Conservation (phyloP, 1,284 basidiomycete species). For the Xerocomus cyaneibrunnescens region DNA sequence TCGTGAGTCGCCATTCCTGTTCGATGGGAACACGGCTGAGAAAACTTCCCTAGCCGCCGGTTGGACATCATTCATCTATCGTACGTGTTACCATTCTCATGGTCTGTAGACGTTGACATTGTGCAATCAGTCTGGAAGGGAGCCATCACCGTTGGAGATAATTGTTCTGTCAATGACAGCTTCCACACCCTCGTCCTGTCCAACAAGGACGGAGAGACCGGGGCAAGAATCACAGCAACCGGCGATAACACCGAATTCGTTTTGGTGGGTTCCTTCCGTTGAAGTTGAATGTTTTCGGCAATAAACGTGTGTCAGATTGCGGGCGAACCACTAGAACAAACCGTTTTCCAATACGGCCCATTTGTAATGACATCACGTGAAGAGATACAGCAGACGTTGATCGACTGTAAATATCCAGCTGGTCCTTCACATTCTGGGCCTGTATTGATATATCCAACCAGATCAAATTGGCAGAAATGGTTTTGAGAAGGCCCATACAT, state of each 20-base stretch:
- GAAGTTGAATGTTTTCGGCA: constrained; percentile 4
- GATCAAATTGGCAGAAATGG: constrained; percentile 80
- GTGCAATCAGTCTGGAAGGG: constrained; percentile 62
- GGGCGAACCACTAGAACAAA: constrained; percentile 88
- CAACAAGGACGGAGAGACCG: constrained; percentile 51
- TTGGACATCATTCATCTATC: constrained; percentile 84
- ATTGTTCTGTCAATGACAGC: constrained; percentile 47
- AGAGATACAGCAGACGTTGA: constrained; percentile 81
- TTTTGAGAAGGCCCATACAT: constrained; percentile 87
- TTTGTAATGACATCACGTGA: constrained; percentile 82
- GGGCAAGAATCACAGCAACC: constrained; percentile 57
- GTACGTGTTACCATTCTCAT: constrained; percentile 42
- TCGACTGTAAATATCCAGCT: constrained; percentile 62
- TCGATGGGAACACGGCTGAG: constrained; percentile 2
- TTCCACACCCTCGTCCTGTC: constrained; percentile 85
- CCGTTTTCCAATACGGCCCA: constrained; percentile 85
- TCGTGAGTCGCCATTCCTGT: constrained; percentile 49
- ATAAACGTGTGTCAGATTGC: constrained; percentile 52
- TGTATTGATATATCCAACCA: constrained; percentile 27
- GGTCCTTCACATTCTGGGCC: neutral
- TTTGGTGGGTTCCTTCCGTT: constrained; percentile 46
- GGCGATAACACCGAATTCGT: constrained; percentile 69
- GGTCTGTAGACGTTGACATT: constrained; percentile 10
- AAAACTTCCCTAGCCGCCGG: constrained; percentile 50
- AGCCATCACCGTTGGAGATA: constrained; percentile 58